These are phyloP conservation scores for Apiospora aurea DNA, from an alignment of 2,329 filamentous ascomycete species.

Conservation along the genomic window DNA sequence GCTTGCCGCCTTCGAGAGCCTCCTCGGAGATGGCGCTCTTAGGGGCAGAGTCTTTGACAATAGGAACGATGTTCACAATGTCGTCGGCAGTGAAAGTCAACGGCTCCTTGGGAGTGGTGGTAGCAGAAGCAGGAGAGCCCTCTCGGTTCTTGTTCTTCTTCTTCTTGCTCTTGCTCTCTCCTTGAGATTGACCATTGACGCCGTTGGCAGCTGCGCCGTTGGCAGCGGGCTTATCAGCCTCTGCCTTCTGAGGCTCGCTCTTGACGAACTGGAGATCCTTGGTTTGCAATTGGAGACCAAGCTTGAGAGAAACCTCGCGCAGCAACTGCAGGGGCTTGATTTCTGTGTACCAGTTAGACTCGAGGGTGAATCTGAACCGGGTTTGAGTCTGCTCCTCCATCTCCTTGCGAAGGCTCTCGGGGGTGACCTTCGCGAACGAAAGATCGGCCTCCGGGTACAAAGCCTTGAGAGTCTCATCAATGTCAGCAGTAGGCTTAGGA, in stretches of 20 bases:
- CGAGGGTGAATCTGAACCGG: conserved; percentile 80
- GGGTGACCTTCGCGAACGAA: conserved; percentile 80
- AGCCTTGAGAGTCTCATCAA: conserved; percentile 75
- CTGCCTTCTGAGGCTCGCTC: conserved; percentile 39
- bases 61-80: conserved; percentile 88
- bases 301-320: conserved; percentile 86
- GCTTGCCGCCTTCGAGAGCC: conserved; percentile 91
- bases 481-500: conserved; percentile 76
- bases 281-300: conserved; percentile 86
- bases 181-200: conserved; percentile 50
- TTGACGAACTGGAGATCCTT: conserved; percentile 75
- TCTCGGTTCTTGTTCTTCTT: conserved; percentile 67
- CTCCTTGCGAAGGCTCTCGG: conserved; percentile 71
- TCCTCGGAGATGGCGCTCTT: conserved; percentile 93
- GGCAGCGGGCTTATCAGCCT: conserved; percentile 34
- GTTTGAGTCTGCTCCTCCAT: conserved; percentile 75
- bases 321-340: conserved; percentile 83
- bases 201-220: conserved; percentile 44
- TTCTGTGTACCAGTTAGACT: conserved; percentile 69
- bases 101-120: conserved; percentile 49
- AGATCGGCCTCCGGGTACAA: conserved; percentile 86
- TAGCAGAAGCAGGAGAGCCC: conserved; percentile 55
- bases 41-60: conserved; percentile 93
- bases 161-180: conserved; percentile 64
- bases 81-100: conserved; percentile 83